Base-by-base conservation (phyloP, 2,329 filamentous ascomycete species). In the Aspergillaceae sp. region DNA sequence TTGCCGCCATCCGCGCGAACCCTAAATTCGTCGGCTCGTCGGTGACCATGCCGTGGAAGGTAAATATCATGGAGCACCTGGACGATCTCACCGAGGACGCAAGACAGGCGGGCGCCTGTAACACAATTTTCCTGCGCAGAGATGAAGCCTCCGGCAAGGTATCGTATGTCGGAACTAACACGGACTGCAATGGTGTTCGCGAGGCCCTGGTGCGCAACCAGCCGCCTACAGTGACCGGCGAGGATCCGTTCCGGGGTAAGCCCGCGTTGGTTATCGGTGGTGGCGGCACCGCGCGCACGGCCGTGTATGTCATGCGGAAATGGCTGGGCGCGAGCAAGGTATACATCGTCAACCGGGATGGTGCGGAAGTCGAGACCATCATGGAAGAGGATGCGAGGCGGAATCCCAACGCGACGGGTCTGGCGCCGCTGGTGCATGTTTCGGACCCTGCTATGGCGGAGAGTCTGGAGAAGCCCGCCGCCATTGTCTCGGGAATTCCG, bases 31-130 rank as follows among this genome's bases (percentile, higher is more conserved):
- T 70, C 78, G 83, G 83, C 45, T 79, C 83, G 26, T 80, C 83
- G 3, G 81, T 91, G 34, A 91, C 86, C 19, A 92, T 91, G 86
- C 87, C 87, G 0, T 82, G 87, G 72, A 91, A 92, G 66, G 79
- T 91, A 28, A 74, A 80, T 56, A 87, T 91, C 60, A 78, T 90
- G 49, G 74, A 79, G 0, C 74, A 87, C 55, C 75, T 91, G 6
- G 86, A 91, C 59, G 78, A 82, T 45, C 71, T 90, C 34, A 88
- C 85, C 5, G 76, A 80, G 26, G 84, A 89, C 66, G 86, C 80
- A 54, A 75, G 77, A 42, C 80, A 83, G 33, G 83, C 89, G 26
- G 86, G 86, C 41, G 86, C 86, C 43, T 83, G 84, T 66, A 91
- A 92, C 72, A 92, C 86, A 0, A 76, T 91, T 44, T 90, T 84